These are phyloP conservation scores for Solanum chilense DNA, from an alignment of 257 asterid species.

Conservation along the genomic window DNA sequence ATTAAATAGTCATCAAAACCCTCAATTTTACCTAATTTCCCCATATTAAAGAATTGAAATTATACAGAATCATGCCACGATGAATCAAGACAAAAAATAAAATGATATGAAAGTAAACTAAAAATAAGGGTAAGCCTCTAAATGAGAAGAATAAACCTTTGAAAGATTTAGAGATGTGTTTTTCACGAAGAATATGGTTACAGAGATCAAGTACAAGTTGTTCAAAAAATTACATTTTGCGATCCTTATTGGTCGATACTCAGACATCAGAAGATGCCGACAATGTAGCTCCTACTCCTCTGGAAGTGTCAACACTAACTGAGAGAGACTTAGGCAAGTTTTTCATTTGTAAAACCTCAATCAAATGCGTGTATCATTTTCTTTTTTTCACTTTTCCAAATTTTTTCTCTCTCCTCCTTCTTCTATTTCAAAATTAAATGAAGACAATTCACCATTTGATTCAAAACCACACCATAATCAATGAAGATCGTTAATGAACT, in stretches of 20 bases:
- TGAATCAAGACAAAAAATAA: background rate
- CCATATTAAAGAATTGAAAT: too few relatives aligned
- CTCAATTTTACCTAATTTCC: background rate
- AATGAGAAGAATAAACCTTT: background rate
- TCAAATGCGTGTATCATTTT: background rate
- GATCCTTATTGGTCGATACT: slow-evolving; percentile 27
- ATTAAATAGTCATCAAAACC: background rate
- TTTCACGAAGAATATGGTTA: background rate
- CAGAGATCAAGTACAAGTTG: slow-evolving; percentile 8
- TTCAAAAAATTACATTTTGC: slow-evolving; percentile 50
- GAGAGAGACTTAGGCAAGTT: slow-evolving; percentile 25
- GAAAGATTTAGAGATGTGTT: slow-evolving; percentile 6
- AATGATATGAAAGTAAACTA: background rate
- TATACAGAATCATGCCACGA: too few relatives aligned
- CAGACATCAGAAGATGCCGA: slow-evolving; percentile 7
- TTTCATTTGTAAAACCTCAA: slow-evolving; percentile 13
- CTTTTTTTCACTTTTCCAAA: background rate
- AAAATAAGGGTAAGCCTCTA: background rate
- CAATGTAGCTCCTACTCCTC: background rate
- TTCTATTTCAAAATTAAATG: background rate
- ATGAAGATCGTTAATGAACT: background rate
- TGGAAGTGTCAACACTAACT: slow-evolving; percentile 16
- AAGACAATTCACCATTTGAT: background rate
- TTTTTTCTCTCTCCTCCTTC: background rate
- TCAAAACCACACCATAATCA: background rate